phyloP scores from a whole-genome alignment of 2,329 filamentous ascomycete genomes.

The Alternaria infectoria region DNA sequence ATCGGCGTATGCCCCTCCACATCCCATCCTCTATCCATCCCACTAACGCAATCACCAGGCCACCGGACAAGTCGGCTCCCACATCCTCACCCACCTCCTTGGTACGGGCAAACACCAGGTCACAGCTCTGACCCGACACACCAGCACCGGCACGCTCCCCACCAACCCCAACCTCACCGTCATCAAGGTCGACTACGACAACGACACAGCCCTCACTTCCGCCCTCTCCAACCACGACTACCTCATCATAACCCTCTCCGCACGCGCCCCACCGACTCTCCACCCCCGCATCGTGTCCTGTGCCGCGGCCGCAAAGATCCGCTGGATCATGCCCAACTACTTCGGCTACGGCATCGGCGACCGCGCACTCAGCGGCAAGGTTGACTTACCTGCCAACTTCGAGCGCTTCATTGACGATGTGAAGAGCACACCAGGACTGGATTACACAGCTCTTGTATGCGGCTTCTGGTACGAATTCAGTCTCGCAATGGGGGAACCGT shows the following conservation, averaged over 20 bases:
- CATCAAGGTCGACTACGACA: neutral
- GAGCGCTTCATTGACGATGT: constrained; percentile 12
- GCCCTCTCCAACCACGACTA: neutral
- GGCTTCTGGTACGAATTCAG: constrained; percentile 51
- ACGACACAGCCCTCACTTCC: neutral
- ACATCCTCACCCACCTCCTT: neutral
- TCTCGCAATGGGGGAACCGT: constrained; percentile 31
- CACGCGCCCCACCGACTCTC: neutral
- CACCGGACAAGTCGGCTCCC: neutral
- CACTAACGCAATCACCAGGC: neutral
- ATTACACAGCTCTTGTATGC: constrained; percentile 20
- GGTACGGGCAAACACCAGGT: neutral
- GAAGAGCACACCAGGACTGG: neutral
- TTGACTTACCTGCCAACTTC: neutral
- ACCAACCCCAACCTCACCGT: neutral
- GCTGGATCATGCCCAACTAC: neutral
- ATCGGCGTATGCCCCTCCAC: neutral
- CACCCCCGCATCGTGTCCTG: neutral
- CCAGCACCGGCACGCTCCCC: neutral
- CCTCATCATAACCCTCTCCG: neutral
- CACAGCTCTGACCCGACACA: neutral
- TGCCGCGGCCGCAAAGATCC: neutral
- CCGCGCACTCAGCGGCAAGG: neutral
- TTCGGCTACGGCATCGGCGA: neutral
- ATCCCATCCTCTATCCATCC: neutral